Percentiles rank a stretch among this genome's conserved stretches.
These are phyloP conservation scores for Diphasiastrum complanatum DNA, from an alignment of 83 land plant species.

Conservation along the genomic window DNA sequence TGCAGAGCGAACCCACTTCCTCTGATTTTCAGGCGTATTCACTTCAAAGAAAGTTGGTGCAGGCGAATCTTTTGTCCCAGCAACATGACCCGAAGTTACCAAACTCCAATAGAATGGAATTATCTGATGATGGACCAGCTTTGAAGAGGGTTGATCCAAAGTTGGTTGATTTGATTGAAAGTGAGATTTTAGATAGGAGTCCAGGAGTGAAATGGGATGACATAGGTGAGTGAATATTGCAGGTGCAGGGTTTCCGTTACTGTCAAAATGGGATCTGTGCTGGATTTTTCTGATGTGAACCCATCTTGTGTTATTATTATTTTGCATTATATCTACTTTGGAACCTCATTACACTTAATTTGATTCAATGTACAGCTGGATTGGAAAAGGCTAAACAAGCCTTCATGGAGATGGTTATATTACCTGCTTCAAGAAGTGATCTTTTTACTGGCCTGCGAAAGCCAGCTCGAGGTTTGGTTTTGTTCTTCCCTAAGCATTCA, in stretches of 20 bases:
- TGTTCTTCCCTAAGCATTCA: no score
- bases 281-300: no score
- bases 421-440: slow-evolving; percentile 82
- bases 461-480: slow-evolving; percentile 69
- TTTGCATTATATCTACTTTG: background rate
- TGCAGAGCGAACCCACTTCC: no score
- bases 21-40: no score
- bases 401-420: slow-evolving; percentile 84
- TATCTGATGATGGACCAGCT: no score
- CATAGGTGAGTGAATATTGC: slow-evolving; percentile 65
- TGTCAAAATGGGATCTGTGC: no score
- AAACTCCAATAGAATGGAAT: no score
- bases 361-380: slow-evolving; percentile 54
- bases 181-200: slow-evolving; percentile 72
- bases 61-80: no score
- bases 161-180: slow-evolving; percentile 70
- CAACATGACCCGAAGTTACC: no score
- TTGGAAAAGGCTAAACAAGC: slow-evolving; percentile 89
- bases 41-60: no score
- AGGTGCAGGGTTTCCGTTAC: no score
- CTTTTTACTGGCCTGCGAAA: slow-evolving; percentile 83
- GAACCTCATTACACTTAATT: background rate
- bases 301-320: no score
- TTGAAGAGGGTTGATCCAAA: slow-evolving; percentile 51
- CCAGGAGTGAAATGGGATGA: slow-evolving; percentile 95